A percentile compares a stretch with the other conserved stretches of the same genome.
Evolutionary conservation across 306 rosid genomes (phyloP).

Genomic region (Acacia melanoxylon): DNA sequence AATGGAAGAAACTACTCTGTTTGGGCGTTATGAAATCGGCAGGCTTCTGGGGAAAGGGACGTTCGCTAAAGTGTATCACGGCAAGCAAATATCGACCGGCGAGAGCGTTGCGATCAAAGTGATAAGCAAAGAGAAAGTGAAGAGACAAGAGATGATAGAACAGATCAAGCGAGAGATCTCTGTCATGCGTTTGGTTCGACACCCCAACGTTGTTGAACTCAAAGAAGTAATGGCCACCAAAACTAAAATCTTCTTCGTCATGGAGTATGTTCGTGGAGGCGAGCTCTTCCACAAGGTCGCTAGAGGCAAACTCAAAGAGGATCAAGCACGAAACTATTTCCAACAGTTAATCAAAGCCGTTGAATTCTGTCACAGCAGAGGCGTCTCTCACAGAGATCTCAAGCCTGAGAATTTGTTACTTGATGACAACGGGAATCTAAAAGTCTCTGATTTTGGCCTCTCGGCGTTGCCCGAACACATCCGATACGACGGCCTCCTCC

Average conservation of each 20-base stretch:
- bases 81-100: conserved; percentile 46
- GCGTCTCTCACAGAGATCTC: conserved; percentile 76
- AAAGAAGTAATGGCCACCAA: conserved; percentile 81
- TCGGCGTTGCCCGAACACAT: conserved; percentile 74
- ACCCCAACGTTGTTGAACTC: conserved; percentile 72
- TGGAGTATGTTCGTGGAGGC: conserved; percentile 81
- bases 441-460: conserved; percentile 77
- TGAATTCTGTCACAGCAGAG: conserved; percentile 84
- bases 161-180: conserved; percentile 80
- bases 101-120: conserved; percentile 79
- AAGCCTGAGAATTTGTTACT: conserved; percentile 79
- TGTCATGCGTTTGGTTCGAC: conserved; percentile 65
- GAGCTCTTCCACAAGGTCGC: conserved; percentile 78
- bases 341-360: conserved; percentile 75
- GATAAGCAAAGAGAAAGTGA: conserved; percentile 62
- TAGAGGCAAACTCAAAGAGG: conserved; percentile 62
- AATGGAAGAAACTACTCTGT: conserved; percentile 61
- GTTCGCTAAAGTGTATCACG: conserved; percentile 77
- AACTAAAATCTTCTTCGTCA: conserved; percentile 70
- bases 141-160: conserved; percentile 72
- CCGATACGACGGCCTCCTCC: conserved; percentile 68
- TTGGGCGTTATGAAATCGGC: conserved; percentile 69
- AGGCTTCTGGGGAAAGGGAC: conserved; percentile 75
- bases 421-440: conserved; percentile 65
- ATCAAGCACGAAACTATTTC: conserved; percentile 63